Evolutionary conservation across 2,329 filamentous ascomycete species (phyloP).

Genomic region (Clonostachys byssicola): DNA sequence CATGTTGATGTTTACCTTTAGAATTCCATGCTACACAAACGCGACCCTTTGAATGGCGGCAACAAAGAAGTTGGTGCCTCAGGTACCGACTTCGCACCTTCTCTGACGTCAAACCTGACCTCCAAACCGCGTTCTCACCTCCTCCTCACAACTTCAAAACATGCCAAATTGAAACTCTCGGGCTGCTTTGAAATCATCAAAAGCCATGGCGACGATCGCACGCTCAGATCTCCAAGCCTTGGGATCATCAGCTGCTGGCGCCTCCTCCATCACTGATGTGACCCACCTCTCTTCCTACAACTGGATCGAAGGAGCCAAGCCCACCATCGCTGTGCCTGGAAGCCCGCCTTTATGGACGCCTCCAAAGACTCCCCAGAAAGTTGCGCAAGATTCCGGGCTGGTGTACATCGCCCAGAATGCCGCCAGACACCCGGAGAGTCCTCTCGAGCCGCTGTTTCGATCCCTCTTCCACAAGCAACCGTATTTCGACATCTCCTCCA

Average conservation of each 20-base stretch:
- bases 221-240: conserved; percentile 10
- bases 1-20: no score
- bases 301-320: conserved; percentile 33
- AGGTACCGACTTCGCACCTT: no score
- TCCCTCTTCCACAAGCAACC: conserved; percentile 30
- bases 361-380: conserved; percentile 9
- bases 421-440: conserved; percentile 32
- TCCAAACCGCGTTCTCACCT: no score
- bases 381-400: conserved; percentile 30
- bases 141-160: no score
- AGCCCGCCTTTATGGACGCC: conserved; percentile 28
- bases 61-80: no score
- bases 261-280: conserved; percentile 25
- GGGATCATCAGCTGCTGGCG: neutral
- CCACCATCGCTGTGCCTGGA: conserved; percentile 41
- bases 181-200: no score
- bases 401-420: conserved; percentile 40
- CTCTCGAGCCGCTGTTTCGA: conserved; percentile 41
- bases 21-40: no score
- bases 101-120: no score
- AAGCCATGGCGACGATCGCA: conserved; percentile 6
- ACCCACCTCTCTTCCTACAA: conserved; percentile 42
- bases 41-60: no score
- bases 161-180: no score
- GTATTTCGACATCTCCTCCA: conserved; percentile 24